Evolutionary conservation across 257 asterid genomes (phyloP), one percentile per base, ranked within the genome.

Genomic region (Rubia yunnanensis): DNA sequence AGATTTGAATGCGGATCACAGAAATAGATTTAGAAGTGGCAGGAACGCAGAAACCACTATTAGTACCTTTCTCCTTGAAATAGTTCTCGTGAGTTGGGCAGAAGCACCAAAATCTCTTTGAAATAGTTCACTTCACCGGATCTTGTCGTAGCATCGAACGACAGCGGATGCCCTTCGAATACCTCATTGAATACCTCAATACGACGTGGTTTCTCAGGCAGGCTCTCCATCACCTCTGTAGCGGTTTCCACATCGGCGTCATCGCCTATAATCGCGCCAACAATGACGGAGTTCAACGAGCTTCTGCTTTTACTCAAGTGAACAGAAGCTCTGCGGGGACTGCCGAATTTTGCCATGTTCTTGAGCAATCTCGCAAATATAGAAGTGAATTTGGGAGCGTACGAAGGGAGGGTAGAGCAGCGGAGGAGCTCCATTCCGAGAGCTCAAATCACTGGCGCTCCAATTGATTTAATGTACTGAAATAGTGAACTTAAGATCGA

Each of bases 21-120:
- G n/a, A n/a, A n/a, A n/a, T n/a, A n/a, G n/a, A n/a, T n/a, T n/a
- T n/a, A n/a, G n/a, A n/a, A n/a, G n/a, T n/a, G n/a, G n/a, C n/a
- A n/a, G n/a, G n/a, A n/a, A n/a, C n/a, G n/a, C n/a, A n/a, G n/a
- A 44, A 65, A 24, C 3, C 38, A 55, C 70, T 54, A 38, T 10
- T 13, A 17, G 64, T 70, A 94, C 99, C 99, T 94, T 94, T 82
- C 99, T 86, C 75, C 96, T 83, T 24, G 99, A 94, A 75, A 94
- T 94, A 41, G 99, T 94, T 68, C 96, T 78, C 8, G 99, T 94
- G 71, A 94, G 73, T 79, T 94, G 99, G 63, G 97, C 99, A 79
- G 99, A 94, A 82, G 90, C 99, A n/a, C 99, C 99, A 78, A 94
- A 94, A 82, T 94, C 99, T 70, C n/a, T n/a, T n/a, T n/a, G n/a